phyloP scores from a whole-genome alignment of 1,139 yeast genomes.

The Candida albicans region DNA sequence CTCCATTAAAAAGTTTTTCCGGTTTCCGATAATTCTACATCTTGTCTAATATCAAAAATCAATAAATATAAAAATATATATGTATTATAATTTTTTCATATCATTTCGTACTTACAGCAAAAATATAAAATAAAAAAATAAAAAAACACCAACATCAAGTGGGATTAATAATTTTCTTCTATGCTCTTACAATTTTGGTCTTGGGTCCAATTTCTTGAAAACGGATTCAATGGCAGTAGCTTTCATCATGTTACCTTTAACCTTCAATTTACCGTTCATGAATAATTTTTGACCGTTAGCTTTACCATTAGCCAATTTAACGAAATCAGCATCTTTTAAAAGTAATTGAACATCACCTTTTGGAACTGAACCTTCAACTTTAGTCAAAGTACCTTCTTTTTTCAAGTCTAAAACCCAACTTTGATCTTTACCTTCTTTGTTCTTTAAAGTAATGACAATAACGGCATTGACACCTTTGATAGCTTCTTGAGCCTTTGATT shows the following conservation, averaged over 20 bases:
- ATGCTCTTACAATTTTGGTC: constrained; percentile 41
- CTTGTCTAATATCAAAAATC: no score
- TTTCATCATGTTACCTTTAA: constrained; percentile 88
- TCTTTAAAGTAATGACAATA: constrained; percentile 68
- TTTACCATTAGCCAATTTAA: constrained; percentile 71
- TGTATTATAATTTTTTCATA: no score
- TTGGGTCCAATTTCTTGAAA: constrained; percentile 64
- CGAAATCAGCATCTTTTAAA: constrained; percentile 65
- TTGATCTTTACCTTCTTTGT: constrained; percentile 62
- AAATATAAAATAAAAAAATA: neutral
- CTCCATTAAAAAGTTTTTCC: no score
- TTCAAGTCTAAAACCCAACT: constrained; percentile 76
- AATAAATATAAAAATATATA: no score
- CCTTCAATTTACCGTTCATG: constrained; percentile 81
- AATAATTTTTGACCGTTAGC: constrained; percentile 83
- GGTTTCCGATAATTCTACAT: no score
- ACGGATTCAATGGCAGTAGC: constrained; percentile 77
- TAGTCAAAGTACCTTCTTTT: constrained; percentile 55
- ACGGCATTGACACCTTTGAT: constrained; percentile 57
- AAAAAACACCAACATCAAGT: neutral
- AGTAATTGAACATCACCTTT: constrained; percentile 68
- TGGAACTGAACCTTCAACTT: constrained; percentile 51
- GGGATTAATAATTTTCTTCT: no score
- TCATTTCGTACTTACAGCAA: no score
- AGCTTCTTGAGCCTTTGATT: constrained; percentile 41